Base-by-base conservation (phyloP, 257 asterid genomes). In the Avicennia marina region DNA sequence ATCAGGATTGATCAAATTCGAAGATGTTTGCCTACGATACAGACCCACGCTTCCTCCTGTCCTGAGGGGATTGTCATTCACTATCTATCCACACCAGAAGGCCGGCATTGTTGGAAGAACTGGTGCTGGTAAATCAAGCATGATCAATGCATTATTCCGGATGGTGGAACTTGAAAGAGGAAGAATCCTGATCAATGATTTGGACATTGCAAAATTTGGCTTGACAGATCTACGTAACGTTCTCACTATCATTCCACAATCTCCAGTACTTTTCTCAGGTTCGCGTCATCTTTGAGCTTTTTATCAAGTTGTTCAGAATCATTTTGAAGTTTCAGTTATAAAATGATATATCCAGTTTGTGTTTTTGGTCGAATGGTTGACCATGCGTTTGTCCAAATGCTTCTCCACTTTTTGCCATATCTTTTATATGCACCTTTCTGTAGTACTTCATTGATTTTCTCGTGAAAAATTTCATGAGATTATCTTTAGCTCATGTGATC, bases 181-280 rank as follows among this genome's bases (percentile, higher is more conserved):
- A 41, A 76, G 83, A 67, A 78, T 86, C 56, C 7, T 83, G 65
- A 81, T 83, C 3, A 89, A 86, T 70, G 75, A 64, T 76, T 80
- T 54, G 56, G 87, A 83, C 54, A 63, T 81, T 51, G 77, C 77
- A 6, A 78, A 71, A 46, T 76, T 86, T 40, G 95, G 93, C 56
- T 65, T 86, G 45, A 71, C 73, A 6, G 95, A 83, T 77, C 65
- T 83, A 1, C 89, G 94, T 16, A 77, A 69, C 47, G 89, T 75
- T 64, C 83, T 86, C 18, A 67, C 89, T 58, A 83, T 86, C 75
- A 83, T 86, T 50, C 95, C 95, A 1, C 95, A 83, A 45, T 78
- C 95, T 6, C 95, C 95, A 11, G 94, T 86, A 72, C 89, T 83
- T 68, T 86, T 86, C 76, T 86, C 94, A 21, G 95, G 95, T 86